phyloP scores from a whole-genome alignment of 2,329 filamentous ascomycete genomes.

The Bipolaris oryzae region DNA sequence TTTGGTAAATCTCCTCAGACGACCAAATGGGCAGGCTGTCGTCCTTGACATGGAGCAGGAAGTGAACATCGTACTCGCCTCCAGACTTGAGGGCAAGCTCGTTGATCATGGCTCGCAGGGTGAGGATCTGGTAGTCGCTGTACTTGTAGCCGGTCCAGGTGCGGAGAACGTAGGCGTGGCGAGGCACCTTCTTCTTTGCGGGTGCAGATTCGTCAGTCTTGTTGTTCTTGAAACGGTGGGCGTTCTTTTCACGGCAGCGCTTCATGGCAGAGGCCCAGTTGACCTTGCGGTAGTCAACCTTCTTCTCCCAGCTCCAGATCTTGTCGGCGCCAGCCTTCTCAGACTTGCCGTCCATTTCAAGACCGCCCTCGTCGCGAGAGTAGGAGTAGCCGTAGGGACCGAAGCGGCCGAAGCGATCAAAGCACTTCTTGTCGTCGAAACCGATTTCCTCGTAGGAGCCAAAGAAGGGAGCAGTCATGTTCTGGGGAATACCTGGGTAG shows the following conservation, averaged over 20 bases:
- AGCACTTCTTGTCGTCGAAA: slow-evolving; percentile 56
- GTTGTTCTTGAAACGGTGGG: slow-evolving; percentile 52
- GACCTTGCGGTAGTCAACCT: slow-evolving; percentile 56
- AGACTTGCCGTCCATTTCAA: slow-evolving; percentile 56
- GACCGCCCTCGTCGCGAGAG: slow-evolving; percentile 52
- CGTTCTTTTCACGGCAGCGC: slow-evolving; percentile 57
- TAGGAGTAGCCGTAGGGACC: slow-evolving; percentile 60
- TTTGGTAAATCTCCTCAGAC: slow-evolving; percentile 70
- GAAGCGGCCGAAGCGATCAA: slow-evolving; percentile 58
- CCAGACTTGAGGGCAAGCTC: slow-evolving; percentile 82
- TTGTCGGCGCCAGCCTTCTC: slow-evolving; percentile 54
- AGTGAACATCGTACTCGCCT: slow-evolving; percentile 83
- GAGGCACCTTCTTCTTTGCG: slow-evolving; percentile 54
- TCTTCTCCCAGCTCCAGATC: slow-evolving; percentile 57
- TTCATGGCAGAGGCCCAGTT: slow-evolving; percentile 57
- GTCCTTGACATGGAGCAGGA: slow-evolving; percentile 85
- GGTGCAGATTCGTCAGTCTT: slow-evolving; percentile 35
- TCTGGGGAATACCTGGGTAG: slow-evolving; percentile 62
- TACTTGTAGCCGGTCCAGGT: slow-evolving; percentile 84
- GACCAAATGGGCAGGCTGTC: slow-evolving; percentile 78
- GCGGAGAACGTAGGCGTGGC: slow-evolving; percentile 83
- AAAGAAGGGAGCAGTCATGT: slow-evolving; percentile 56
- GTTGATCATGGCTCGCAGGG: slow-evolving; percentile 80
- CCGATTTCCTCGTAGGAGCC: slow-evolving; percentile 57
- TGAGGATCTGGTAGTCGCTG: slow-evolving; percentile 77